Evolutionary conservation across 2,329 filamentous ascomycete genomes (phyloP).

Genomic region (Trichoderma sp.): DNA sequence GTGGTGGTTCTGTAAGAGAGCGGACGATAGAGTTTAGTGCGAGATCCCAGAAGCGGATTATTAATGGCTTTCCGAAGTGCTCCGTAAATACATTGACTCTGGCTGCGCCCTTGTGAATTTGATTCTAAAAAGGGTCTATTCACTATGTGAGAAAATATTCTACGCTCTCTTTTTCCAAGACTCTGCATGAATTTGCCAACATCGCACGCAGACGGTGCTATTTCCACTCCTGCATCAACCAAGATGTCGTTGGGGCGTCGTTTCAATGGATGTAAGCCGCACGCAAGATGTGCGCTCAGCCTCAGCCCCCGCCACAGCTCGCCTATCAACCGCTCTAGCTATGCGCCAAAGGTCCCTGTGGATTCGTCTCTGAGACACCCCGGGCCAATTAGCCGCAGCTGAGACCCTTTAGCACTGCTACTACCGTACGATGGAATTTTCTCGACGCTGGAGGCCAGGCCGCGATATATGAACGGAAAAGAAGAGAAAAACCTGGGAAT

Average conservation of each 20-base stretch:
- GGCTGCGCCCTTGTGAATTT: not conserved
- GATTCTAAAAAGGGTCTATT: not conserved
- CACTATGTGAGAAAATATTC: no score
- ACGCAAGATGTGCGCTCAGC: not conserved
- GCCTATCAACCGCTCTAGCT: not conserved
- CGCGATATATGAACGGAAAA: not conserved
- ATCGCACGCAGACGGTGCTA: not conserved
- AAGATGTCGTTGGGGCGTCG: not conserved
- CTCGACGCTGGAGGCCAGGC: not conserved
- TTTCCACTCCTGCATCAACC: not conserved
- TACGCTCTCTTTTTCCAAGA: not conserved
- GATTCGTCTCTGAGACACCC: slow-evolving; percentile 12
- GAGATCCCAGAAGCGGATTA: slow-evolving; percentile 35
- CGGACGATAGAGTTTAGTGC: not conserved
- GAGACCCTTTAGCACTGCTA: not conserved
- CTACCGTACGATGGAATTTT: not conserved
- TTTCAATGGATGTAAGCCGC: not conserved
- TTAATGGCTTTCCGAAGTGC: slow-evolving; percentile 33
- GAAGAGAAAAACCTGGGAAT: not conserved
- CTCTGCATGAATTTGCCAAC: not conserved
- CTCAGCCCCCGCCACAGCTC: slow-evolving; percentile 3
- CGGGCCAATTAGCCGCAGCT: slow-evolving; percentile 7
- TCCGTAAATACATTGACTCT: not conserved
- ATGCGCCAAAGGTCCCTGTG: slow-evolving; percentile 13
- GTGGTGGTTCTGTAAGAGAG: not conserved